Conservation (phyloP, 345 rosid species). For the Hibiscus mutabilis region DNA sequence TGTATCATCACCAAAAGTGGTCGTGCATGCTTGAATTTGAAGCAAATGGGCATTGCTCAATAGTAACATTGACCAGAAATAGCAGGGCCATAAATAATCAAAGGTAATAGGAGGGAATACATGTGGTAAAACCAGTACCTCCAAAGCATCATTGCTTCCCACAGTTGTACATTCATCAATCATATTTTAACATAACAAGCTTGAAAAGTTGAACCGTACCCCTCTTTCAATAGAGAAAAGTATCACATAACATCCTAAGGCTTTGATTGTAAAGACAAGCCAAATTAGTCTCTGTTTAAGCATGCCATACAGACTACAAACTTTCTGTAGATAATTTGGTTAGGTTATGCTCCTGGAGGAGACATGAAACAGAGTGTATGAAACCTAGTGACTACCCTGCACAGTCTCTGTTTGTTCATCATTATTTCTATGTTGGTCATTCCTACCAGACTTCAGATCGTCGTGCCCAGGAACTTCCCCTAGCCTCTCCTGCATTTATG, state of each 20-base stretch:
- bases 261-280: slow-evolving; percentile 13
- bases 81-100: neutral
- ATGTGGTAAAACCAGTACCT: neutral
- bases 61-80: neutral
- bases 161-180: neutral
- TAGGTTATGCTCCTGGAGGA: slow-evolving; percentile 28
- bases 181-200: slow-evolving; percentile 2
- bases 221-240: slow-evolving; percentile 3
- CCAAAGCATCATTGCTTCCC: neutral
- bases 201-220: slow-evolving; percentile 8
- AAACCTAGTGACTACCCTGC: slow-evolving; percentile 30
- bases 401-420: slow-evolving; percentile 31
- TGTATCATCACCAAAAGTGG: too few relatives aligned
- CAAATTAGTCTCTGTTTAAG: slow-evolving; percentile 3
- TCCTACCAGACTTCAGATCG: slow-evolving; percentile 38
- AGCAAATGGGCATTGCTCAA: too few relatives aligned
- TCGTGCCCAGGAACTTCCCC: slow-evolving; percentile 49
- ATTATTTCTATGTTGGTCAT: slow-evolving; percentile 33
- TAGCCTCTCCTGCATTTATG: slow-evolving; percentile 61
- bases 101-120: neutral
- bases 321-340: slow-evolving; percentile 33
- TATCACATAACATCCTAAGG: neutral
- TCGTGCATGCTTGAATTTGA: too few relatives aligned
- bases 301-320: slow-evolving; percentile 34
- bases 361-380: slow-evolving; percentile 9